Evolutionary conservation across 73 alveolate genomes (phyloP).

Genomic region (Paramecium primaurelia): DNA sequence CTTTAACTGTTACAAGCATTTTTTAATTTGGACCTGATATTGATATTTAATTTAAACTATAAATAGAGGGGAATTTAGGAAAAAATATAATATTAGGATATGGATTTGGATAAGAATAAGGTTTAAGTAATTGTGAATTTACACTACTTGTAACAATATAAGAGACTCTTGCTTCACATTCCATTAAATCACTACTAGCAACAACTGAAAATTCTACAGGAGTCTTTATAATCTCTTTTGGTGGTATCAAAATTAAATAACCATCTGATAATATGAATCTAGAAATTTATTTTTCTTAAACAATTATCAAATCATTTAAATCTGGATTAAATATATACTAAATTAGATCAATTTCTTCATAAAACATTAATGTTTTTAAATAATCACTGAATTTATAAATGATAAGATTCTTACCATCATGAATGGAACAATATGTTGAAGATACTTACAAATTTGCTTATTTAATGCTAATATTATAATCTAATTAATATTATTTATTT

Average conservation of each 20-base stretch:
- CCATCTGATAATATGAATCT: background rate
- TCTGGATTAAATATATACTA: background rate
- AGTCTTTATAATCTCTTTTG: background rate
- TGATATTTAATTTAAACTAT: background rate
- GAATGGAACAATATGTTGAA: background rate
- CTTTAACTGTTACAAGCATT: background rate
- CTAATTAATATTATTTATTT: background rate
- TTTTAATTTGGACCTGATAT: background rate
- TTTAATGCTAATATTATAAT: background rate
- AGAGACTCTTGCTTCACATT: background rate
- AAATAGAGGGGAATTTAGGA: background rate
- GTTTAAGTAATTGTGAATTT: background rate
- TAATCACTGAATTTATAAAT: background rate
- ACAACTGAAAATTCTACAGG: background rate
- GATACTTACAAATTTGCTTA: background rate
- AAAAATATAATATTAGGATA: background rate
- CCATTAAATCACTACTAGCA: background rate
- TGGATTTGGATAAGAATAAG: background rate
- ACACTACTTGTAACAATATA: background rate
- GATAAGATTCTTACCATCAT: background rate
- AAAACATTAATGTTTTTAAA: background rate
- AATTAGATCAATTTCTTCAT: background rate
- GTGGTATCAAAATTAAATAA: background rate
- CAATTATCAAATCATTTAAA: background rate
- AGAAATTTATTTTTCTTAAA: background rate